phyloP scores from a whole-genome alignment of 2,329 filamentous ascomycete genomes.

The Aspergillus chevalieri region DNA sequence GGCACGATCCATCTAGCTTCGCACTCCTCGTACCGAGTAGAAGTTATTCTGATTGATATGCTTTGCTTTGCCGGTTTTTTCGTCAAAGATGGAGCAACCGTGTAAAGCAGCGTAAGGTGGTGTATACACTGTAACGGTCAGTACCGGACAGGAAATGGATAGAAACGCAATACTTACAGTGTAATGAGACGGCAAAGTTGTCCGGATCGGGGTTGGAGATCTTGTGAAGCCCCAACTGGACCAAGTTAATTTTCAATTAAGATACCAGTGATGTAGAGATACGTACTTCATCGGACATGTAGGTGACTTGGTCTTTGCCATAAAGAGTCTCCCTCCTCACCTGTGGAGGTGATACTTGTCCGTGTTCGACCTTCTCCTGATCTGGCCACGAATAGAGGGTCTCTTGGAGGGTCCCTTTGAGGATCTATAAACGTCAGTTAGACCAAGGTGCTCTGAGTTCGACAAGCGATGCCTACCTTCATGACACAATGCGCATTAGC shows the following conservation, averaged over 20 bases:
- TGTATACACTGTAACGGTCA: slow-evolving; percentile 57
- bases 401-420: slow-evolving; percentile 72
- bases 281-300: slow-evolving; percentile 71
- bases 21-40: slow-evolving; percentile 56
- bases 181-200: slow-evolving; percentile 76
- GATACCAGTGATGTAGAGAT: background rate
- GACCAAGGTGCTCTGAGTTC: background rate
- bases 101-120: slow-evolving; percentile 80
- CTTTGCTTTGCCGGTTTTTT: slow-evolving; percentile 65
- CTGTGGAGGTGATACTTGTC: slow-evolving; percentile 49
- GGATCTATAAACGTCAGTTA: slow-evolving; percentile 45
- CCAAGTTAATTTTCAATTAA: background rate
- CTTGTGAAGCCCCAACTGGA: slow-evolving; percentile 71
- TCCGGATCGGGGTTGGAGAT: slow-evolving; percentile 67
- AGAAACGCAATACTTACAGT: slow-evolving; percentile 47
- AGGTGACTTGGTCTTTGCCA: slow-evolving; percentile 67
- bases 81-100: slow-evolving; percentile 77
- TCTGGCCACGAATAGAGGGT: slow-evolving; percentile 71
- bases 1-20: slow-evolving; percentile 11
- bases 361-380: slow-evolving; percentile 40
- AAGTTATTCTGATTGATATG: slow-evolving; percentile 67
- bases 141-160: background rate
- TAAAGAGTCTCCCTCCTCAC: slow-evolving; percentile 64
- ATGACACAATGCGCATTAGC: slow-evolving; percentile 87
- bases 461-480: slow-evolving; percentile 48